These are phyloP conservation scores for Microbotryum intermedium DNA, from an alignment of 1,284 basidiomycete genomes.

Conservation along the genomic window DNA sequence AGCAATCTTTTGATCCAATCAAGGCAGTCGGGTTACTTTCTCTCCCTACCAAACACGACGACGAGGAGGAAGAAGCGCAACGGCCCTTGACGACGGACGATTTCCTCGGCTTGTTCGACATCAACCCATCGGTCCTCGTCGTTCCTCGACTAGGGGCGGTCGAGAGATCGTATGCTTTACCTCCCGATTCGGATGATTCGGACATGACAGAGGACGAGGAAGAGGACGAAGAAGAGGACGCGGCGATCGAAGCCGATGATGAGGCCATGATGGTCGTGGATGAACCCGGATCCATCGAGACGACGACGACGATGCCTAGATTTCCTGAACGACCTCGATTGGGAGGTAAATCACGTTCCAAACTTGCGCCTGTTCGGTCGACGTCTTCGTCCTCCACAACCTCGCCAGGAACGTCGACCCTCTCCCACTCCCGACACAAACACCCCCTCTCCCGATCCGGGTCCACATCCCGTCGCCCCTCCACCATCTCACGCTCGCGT, in stretches of 20 bases:
- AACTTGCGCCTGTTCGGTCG: not conserved
- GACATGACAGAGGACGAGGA: conserved; percentile 3
- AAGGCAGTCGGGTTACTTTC: too few relatives aligned
- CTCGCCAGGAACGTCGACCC: not conserved
- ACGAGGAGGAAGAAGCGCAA: not conserved
- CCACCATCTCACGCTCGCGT: not conserved
- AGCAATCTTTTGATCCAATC: too few relatives aligned
- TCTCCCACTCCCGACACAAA: not conserved
- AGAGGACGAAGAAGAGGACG: not conserved
- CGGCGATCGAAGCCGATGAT: not conserved
- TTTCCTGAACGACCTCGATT: not conserved
- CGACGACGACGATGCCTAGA: not conserved
- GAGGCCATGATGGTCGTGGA: not conserved
- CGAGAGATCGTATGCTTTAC: conserved; percentile 26
- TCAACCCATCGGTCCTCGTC: conserved; percentile 19
- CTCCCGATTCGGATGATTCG: conserved; percentile 8
- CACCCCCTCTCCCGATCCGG: not conserved
- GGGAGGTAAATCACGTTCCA: not conserved
- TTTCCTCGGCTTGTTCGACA: conserved; percentile 26
- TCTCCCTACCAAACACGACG: not conserved
- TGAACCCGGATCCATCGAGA: too few relatives aligned
- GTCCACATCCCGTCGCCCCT: not conserved
- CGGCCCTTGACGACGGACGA: conserved; percentile 16
- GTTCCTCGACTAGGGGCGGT: conserved; percentile 17
- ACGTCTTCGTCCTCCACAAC: conserved; percentile 8